Evolutionary conservation across 495 filamentous ascomycete genomes (phyloP).

Genomic region (Penicillium pulvis): DNA sequence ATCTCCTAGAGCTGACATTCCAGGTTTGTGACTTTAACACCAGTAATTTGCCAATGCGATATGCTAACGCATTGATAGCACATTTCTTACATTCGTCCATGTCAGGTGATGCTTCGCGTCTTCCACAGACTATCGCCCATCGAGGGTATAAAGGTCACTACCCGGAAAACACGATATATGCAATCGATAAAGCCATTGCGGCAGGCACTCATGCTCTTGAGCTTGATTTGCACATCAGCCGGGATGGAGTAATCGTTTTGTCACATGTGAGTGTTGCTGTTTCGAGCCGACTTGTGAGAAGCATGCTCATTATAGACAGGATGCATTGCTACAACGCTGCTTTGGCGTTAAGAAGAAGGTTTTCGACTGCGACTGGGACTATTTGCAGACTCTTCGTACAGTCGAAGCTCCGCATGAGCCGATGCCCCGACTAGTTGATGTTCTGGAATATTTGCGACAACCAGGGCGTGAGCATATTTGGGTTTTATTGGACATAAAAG

Average conservation of each 20-base stretch:
- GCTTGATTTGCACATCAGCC: constrained; percentile 81
- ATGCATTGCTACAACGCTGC: constrained; percentile 73
- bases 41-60: background rate
- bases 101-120: constrained; percentile 1
- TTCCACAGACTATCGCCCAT: constrained; percentile 81
- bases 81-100: constrained; percentile 20
- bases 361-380: constrained; percentile 72
- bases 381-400: constrained; percentile 69
- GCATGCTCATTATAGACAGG: constrained; percentile 49
- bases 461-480: constrained; percentile 67
- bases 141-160: constrained; percentile 77
- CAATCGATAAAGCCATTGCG: constrained; percentile 71
- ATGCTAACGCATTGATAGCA: constrained; percentile 5
- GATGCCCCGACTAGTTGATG: constrained; percentile 75
- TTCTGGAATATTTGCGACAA: constrained; percentile 68
- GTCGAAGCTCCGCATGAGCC: constrained; percentile 63
- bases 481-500: constrained; percentile 89
- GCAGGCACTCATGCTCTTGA: constrained; percentile 82
- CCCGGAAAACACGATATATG: constrained; percentile 84
- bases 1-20: background rate
- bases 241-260: constrained; percentile 81
- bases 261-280: constrained; percentile 63
- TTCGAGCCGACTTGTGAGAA: background rate
- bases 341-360: constrained; percentile 72
- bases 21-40: constrained; percentile 10